Base-by-base conservation (phyloP, 1,139 yeast genomes). In the Saccharomycopsis crataegensis region DNA sequence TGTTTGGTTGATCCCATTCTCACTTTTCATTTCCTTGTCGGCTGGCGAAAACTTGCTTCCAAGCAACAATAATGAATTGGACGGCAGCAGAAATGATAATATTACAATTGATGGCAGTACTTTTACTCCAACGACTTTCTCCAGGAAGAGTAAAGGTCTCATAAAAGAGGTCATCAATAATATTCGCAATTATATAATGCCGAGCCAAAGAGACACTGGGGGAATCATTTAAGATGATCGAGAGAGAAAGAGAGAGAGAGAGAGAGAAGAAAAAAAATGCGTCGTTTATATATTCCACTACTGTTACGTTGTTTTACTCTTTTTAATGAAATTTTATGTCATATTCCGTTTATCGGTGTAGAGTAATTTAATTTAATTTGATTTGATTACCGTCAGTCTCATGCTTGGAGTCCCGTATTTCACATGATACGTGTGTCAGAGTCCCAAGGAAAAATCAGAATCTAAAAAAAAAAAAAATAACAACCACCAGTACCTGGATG, bases 31-130 rank as follows among this genome's bases (percentile, higher is more conserved):
- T 33, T 86, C 96, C 51, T 75, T 93, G 58, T 86, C 96, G 65
- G 98, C 98, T 6, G 87, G 89, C 59, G 99, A 94, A 63, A 86
- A 89, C 64, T 80, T 86, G 33, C 75, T 93, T 51, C 99, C 99
- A 41, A 74, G 71, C 6, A 67, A 70, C 44, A 62, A 64, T 9
- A 68, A 69, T 45, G 69, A 66, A 9, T 55, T 57, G 11, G 57
- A 56, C 34, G 57, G 48, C 34, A 12, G 46, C 37, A 36, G 14
- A 9, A 34, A 40, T 5, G 47, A 47, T 34, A 45, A 34, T 12
- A 48, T 56, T 6, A 49, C 57, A 2, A 11, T 54, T n/a, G 56
- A 54, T 46, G 17, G 51, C 8, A 42, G 37, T 31, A 46, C 43
- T 8, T 44, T 36, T 16, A 28, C 8, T 6, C 28, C 45, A 6